Conservation (phyloP, 1,284 basidiomycete species). For the Naganishia cerealis region DNA sequence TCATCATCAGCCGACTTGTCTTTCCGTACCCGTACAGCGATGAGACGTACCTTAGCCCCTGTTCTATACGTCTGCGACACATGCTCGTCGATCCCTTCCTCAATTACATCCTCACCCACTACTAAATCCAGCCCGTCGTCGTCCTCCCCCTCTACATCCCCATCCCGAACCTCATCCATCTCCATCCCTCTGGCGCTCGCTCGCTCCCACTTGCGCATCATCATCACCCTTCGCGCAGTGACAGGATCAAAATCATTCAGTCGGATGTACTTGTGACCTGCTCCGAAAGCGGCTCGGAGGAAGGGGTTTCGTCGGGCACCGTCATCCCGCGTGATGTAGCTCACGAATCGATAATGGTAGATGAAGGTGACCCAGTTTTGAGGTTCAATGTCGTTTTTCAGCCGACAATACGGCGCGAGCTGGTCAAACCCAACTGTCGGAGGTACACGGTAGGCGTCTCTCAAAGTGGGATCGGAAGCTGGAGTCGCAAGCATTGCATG, state of each 20-base stretch:
- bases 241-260: constrained; percentile 52
- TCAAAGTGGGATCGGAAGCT: constrained; percentile 16
- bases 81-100: constrained; percentile 39
- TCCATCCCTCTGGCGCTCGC: constrained; percentile 6
- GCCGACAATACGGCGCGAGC: constrained; percentile 46
- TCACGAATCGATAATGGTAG: constrained; percentile 44
- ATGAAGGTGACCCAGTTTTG: constrained; percentile 54
- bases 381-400: constrained; percentile 41
- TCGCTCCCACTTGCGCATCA: constrained; percentile 28
- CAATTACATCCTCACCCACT: constrained; percentile 22
- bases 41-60: constrained; percentile 11
- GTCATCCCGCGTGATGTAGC: constrained; percentile 19
- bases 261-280: constrained; percentile 34
- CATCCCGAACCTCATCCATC: constrained; percentile 8
- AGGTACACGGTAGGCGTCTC: constrained; percentile 36
- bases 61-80: constrained; percentile 12
- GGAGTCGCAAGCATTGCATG: constrained; percentile 40
- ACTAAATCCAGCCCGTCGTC: constrained; percentile 13
- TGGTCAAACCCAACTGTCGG: constrained; percentile 42
- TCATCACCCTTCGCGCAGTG: constrained; percentile 41
- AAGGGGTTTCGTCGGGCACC: constrained; percentile 7
- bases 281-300: constrained; percentile 2
- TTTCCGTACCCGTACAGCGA: constrained; percentile 31
- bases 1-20: not conserved
- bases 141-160: constrained; percentile 10